These are phyloP conservation scores for Hermanozyma aechmeae DNA, from an alignment of 805 yeast genomes.

Conservation along the genomic window DNA sequence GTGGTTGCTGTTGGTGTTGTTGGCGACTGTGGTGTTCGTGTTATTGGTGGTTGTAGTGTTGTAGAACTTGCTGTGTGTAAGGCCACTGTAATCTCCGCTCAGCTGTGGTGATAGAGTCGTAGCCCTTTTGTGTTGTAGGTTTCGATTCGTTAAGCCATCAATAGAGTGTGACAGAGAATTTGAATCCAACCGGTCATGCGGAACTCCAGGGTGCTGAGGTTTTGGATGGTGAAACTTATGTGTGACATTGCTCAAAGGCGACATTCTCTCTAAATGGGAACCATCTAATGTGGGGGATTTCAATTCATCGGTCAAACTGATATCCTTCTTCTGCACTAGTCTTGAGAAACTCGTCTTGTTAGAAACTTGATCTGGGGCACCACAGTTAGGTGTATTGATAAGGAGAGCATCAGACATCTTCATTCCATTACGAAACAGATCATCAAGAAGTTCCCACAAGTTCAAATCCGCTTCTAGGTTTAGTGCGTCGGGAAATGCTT, in stretches of 20 bases:
- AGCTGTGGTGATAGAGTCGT: slow-evolving; percentile 18
- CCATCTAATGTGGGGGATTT: too few relatives aligned
- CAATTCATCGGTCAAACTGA: too few relatives aligned
- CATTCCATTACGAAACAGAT: slow-evolving; percentile 62
- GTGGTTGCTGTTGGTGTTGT: not conserved
- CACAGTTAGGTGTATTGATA: too few relatives aligned
- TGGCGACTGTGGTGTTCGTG: not conserved
- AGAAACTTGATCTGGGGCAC: too few relatives aligned
- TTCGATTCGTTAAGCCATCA: too few relatives aligned
- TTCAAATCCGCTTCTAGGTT: slow-evolving; percentile 51
- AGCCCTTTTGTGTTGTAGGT: slow-evolving; percentile 10
- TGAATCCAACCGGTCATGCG: too few relatives aligned
- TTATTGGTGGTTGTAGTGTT: not conserved
- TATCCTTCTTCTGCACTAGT: too few relatives aligned
- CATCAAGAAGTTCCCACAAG: slow-evolving; percentile 51
- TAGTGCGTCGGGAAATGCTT: slow-evolving; percentile 1
- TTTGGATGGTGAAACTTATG: slow-evolving; percentile 22
- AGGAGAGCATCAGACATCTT: slow-evolving; percentile 48
- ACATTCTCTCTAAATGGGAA: too few relatives aligned
- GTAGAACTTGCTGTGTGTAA: not conserved
- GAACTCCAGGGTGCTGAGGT: too few relatives aligned
- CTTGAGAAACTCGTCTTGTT: too few relatives aligned
- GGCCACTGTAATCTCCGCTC: not conserved
- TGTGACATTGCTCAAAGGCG: slow-evolving; percentile 1
- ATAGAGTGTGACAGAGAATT: too few relatives aligned